Conservation (phyloP, 306 rosid species). For the Lathyrus sativus region DNA sequence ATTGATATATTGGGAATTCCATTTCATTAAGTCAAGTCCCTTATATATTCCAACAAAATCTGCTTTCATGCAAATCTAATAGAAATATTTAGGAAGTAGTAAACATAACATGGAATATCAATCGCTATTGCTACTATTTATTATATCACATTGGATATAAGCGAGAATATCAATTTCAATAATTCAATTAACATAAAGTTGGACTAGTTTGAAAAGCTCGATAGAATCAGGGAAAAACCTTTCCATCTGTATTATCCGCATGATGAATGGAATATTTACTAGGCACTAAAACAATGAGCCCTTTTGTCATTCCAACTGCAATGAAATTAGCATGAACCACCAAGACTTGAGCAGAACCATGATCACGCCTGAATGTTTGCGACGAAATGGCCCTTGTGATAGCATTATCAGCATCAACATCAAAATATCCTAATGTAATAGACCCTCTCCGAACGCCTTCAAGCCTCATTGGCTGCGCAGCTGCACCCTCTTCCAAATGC, state of each 20-base stretch:
- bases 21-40: slow-evolving; percentile 34
- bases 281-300: slow-evolving; percentile 69
- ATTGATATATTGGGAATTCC: slow-evolving; percentile 28
- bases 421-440: slow-evolving; percentile 79
- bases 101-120: slow-evolving; percentile 23
- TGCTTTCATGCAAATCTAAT: slow-evolving; percentile 23
- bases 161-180: slow-evolving; percentile 13
- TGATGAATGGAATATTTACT: slow-evolving; percentile 81
- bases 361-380: slow-evolving; percentile 72
- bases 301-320: slow-evolving; percentile 92
- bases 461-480: slow-evolving; percentile 97
- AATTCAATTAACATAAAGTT: slow-evolving; percentile 29
- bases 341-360: slow-evolving; percentile 87
- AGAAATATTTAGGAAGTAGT: slow-evolving; percentile 20
- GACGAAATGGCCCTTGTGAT: slow-evolving; percentile 70
- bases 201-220: slow-evolving; percentile 20
- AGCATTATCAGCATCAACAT: slow-evolving; percentile 65
- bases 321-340: slow-evolving; percentile 80
- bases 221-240: slow-evolving; percentile 52
- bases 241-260: slow-evolving; percentile 74
- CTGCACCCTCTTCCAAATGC: slow-evolving; percentile 96
- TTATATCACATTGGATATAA: slow-evolving; percentile 18
- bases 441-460: slow-evolving; percentile 91
- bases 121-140: not conserved
- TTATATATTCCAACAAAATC: slow-evolving; percentile 19